Conservation (phyloP, 2,329 filamentous ascomycete genomes). For the Simplicillium aogashimaense region DNA sequence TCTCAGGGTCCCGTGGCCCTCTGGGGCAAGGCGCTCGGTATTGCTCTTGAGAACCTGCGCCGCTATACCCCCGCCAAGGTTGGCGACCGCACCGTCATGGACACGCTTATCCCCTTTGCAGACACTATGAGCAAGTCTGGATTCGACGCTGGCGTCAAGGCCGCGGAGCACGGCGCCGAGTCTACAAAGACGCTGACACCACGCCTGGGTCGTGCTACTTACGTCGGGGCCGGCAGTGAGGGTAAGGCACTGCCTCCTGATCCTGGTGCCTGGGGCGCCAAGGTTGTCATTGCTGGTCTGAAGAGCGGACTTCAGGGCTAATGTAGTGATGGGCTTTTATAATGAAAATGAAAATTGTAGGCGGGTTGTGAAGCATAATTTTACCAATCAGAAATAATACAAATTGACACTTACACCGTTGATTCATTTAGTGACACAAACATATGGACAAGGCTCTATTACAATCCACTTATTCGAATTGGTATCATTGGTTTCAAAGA, state of each 20-base stretch:
- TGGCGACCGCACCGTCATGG: slow-evolving; percentile 48
- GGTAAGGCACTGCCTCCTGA: slow-evolving; percentile 49
- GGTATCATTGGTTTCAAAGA: not conserved
- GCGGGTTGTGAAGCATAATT: no score
- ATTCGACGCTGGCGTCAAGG: slow-evolving; percentile 46
- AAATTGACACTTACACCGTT: not conserved
- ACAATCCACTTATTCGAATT: not conserved
- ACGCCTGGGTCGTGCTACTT: slow-evolving; percentile 57
- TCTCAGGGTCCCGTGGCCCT: slow-evolving; percentile 24
- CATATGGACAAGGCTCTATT: not conserved
- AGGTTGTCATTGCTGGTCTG: slow-evolving; percentile 39
- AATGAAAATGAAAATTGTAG: not conserved
- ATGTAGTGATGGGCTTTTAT: no score
- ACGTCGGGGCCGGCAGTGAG: slow-evolving; percentile 48
- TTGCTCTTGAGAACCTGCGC: slow-evolving; percentile 34
- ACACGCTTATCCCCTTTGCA: slow-evolving; percentile 44
- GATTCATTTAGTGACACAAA: not conserved
- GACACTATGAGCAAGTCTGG: slow-evolving; percentile 34
- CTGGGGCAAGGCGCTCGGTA: slow-evolving; percentile 31
- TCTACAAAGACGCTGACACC: slow-evolving; percentile 56
- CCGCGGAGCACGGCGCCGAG: slow-evolving; percentile 50
- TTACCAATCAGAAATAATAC: no score
- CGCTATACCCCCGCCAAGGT: slow-evolving; percentile 45
- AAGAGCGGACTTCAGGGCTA: slow-evolving; percentile 10
- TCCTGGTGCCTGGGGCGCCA: slow-evolving; percentile 61